Conservation (phyloP, 306 rosid species). For the Cotoneaster glaucophyllus region DNA sequence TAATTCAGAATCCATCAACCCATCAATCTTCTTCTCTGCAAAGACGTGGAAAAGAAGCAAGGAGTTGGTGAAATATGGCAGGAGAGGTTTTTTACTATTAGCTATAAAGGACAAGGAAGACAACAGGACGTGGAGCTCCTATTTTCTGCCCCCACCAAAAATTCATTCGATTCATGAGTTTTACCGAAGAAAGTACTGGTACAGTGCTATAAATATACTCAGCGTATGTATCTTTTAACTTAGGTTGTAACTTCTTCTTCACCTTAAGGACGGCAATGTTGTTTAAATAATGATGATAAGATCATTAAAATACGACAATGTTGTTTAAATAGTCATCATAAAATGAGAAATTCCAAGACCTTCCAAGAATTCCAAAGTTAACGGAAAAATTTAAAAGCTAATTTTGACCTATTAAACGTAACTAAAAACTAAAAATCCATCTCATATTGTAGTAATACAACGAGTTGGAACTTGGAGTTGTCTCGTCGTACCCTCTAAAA, state of each 20-base stretch:
- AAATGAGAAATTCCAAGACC: too few species aligned
- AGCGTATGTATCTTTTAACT: background rate
- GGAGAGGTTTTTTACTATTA: conserved; percentile 11
- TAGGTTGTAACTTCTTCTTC: background rate
- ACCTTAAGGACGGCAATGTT: background rate
- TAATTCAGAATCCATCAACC: conserved; percentile 58
- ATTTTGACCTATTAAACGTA: too few species aligned
- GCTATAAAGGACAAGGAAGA: conserved; percentile 45
- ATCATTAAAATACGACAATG: too few species aligned
- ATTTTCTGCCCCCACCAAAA: conserved; percentile 36
- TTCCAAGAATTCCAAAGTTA: too few species aligned
- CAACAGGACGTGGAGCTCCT: conserved; percentile 44
- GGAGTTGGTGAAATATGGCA: conserved; percentile 42
- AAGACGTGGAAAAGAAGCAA: conserved; percentile 76
- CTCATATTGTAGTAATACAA: too few species aligned
- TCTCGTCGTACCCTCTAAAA: too few species aligned
- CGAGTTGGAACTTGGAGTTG: too few species aligned
- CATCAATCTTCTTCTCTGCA: conserved; percentile 58
- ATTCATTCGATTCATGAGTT: background rate
- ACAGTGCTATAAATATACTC: background rate
- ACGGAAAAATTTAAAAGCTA: too few species aligned
- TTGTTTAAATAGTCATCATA: too few species aligned
- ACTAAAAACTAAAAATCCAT: too few species aligned
- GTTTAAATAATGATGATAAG: too few species aligned
- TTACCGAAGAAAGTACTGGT: background rate